These are phyloP conservation scores for Sordariomycetes sp. DNA, from an alignment of 2,329 filamentous ascomycete species.

Conservation along the genomic window DNA sequence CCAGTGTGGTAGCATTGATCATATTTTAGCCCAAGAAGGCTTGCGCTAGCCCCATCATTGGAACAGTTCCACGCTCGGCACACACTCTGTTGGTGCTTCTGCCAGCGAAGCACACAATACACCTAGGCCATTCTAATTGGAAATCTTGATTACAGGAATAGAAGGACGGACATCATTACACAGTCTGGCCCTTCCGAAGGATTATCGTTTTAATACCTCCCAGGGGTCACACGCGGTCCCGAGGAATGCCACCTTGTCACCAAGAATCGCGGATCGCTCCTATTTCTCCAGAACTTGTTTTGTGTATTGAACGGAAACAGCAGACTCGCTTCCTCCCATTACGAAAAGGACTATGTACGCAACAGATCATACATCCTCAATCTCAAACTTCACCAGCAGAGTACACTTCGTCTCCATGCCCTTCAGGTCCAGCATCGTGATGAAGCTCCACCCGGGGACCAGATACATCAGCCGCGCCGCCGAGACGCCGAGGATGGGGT, in stretches of 20 bases:
- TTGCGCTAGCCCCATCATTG: background rate
- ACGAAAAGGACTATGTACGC: background rate
- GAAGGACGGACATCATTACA: too few relatives aligned
- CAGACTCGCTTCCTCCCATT: background rate
- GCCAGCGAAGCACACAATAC: too few relatives aligned
- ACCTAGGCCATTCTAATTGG: too few relatives aligned
- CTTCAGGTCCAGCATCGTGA: slow-evolving; percentile 54
- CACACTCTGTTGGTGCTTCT: too few relatives aligned
- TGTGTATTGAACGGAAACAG: background rate
- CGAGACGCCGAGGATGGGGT: slow-evolving; percentile 50
- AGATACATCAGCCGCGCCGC: slow-evolving; percentile 50
- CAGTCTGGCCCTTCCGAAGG: too few relatives aligned
- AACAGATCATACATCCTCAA: slow-evolving; percentile 15
- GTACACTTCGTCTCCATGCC: slow-evolving; percentile 54
- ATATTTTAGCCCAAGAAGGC: background rate
- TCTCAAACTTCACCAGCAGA: slow-evolving; percentile 49
- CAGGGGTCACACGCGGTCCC: too few relatives aligned
- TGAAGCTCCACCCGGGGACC: slow-evolving; percentile 48
- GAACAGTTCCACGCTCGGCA: too few relatives aligned
- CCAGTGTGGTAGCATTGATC: background rate
- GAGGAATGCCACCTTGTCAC: too few relatives aligned
- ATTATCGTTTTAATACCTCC: too few relatives aligned
- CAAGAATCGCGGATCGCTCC: too few relatives aligned
- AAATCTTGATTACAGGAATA: too few relatives aligned
- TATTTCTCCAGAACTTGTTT: too few relatives aligned